Conservation (phyloP, 2,329 filamentous ascomycete genomes). For the Leptographium procerum region DNA sequence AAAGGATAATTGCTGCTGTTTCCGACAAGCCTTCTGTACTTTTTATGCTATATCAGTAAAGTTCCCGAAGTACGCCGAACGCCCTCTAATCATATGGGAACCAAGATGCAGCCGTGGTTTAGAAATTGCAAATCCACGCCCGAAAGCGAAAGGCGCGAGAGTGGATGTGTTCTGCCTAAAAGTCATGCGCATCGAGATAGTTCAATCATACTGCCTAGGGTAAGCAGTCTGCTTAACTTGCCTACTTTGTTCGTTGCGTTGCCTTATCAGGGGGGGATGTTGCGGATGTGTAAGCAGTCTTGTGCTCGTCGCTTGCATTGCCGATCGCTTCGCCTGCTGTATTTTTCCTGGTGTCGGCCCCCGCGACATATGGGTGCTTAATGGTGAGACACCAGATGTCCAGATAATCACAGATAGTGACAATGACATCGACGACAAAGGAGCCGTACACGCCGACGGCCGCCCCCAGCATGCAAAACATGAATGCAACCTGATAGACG, state of each 20-base stretch:
- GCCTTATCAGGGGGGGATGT: neutral
- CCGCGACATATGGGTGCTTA: constrained; percentile 61
- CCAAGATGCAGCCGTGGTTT: neutral
- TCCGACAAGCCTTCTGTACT: neutral
- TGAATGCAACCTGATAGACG: constrained; percentile 71
- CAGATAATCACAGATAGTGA: constrained; percentile 93
- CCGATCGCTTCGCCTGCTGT: neutral
- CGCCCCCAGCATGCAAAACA: constrained; percentile 78
- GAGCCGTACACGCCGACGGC: constrained; percentile 89
- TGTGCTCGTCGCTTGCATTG: neutral
- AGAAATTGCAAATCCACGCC: neutral
- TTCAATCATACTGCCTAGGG: neutral
- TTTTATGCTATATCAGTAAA: neutral
- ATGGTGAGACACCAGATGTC: constrained; percentile 99
- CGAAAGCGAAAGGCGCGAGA: neutral
- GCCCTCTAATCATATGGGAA: neutral
- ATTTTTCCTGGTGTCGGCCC: neutral
- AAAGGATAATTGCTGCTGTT: too few species aligned
- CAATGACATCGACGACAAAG: constrained; percentile 94
- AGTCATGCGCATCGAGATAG: neutral
- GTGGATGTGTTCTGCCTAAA: neutral
- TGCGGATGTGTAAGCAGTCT: neutral
- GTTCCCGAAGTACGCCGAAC: neutral
- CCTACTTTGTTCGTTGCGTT: neutral
- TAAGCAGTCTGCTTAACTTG: neutral